A percentile compares a stretch with the other conserved stretches of the same genome.
Evolutionary conservation across 768 basidiomycete genomes (phyloP).

Genomic region (Lentinula lateritia): DNA sequence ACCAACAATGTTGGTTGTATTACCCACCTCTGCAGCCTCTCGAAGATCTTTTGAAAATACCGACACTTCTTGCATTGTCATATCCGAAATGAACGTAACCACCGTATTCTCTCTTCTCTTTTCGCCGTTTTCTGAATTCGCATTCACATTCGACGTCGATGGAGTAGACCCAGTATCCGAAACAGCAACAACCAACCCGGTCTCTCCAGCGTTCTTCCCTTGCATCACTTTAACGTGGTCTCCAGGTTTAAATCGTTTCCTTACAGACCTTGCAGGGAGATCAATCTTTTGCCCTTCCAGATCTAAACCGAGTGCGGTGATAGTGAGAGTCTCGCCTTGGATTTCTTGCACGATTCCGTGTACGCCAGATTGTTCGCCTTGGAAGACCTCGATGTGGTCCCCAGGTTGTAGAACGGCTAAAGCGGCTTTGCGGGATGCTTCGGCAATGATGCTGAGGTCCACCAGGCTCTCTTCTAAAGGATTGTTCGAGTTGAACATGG

Average conservation of each 20-base stretch:
- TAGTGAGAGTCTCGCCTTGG: conserved; percentile 77
- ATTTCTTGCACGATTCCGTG: conserved; percentile 92
- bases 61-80: conserved; percentile 95
- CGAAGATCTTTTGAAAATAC: conserved; percentile 97
- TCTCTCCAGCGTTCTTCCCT: conserved; percentile 91
- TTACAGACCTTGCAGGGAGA: conserved; percentile 79
- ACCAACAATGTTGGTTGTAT: conserved; percentile 82
- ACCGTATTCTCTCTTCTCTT: conserved; percentile 26
- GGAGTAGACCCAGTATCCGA: conserved; percentile 48
- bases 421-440: conserved; percentile 87
- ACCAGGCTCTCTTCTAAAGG: conserved; percentile 51
- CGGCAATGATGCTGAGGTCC: conserved; percentile 87
- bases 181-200: conserved; percentile 91
- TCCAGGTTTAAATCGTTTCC: conserved; percentile 94
- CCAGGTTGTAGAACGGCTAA: conserved; percentile 94
- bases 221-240: conserved; percentile 99
- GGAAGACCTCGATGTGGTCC: conserved; percentile 95
- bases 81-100: conserved; percentile 95
- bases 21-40: conserved; percentile 96
- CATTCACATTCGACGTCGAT: no score
- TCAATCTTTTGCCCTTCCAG: conserved; percentile 84
- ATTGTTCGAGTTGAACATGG: conserved; percentile 55
- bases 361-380: conserved; percentile 92
- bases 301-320: conserved; percentile 76
- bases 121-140: not conserved